Conservation (phyloP, 208 protist genomes). For the Crithidia mellificae region DNA sequence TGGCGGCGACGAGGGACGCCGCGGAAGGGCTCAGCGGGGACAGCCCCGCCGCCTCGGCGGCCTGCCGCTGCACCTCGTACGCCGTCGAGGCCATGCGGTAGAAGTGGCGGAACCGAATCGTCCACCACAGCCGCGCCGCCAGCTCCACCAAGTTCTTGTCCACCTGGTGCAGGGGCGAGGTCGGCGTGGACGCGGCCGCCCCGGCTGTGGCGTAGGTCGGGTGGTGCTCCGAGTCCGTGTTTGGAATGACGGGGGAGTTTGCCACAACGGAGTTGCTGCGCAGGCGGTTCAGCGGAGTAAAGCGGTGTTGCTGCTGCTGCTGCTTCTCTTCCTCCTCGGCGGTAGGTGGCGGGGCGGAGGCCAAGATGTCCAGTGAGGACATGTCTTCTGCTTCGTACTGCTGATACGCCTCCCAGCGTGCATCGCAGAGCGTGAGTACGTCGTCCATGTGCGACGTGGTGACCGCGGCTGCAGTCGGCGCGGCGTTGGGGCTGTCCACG, state of each 20-base stretch:
- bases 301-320: no score
- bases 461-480: no score
- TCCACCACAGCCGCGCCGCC: conserved; percentile 40
- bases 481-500: neutral
- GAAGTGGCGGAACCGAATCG: conserved; percentile 32
- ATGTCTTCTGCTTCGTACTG: conserved; percentile 34
- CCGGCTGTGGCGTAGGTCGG: neutral
- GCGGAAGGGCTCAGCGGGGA: conserved; percentile 15
- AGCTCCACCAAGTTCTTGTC: conserved; percentile 30
- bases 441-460: conserved; percentile 14
- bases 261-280: conserved; percentile 6
- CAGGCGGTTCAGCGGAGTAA: neutral
- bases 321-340: conserved; percentile 9
- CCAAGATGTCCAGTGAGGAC: conserved; percentile 26
- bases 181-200: neutral
- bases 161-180: conserved; percentile 10
- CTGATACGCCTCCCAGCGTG: conserved; percentile 38
- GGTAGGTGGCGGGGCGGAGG: conserved; percentile 17
- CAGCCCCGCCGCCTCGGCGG: conserved; percentile 17
- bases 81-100: conserved; percentile 22
- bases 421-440: conserved; percentile 17
- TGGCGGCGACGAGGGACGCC: neutral
- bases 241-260: neutral
- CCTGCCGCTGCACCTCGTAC: conserved; percentile 39
- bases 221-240: no score